A percentile compares a stretch with the other conserved stretches of the same genome.
phyloP scores from a whole-genome alignment of 257 asterid genomes.

The Pogostemon cablin region DNA sequence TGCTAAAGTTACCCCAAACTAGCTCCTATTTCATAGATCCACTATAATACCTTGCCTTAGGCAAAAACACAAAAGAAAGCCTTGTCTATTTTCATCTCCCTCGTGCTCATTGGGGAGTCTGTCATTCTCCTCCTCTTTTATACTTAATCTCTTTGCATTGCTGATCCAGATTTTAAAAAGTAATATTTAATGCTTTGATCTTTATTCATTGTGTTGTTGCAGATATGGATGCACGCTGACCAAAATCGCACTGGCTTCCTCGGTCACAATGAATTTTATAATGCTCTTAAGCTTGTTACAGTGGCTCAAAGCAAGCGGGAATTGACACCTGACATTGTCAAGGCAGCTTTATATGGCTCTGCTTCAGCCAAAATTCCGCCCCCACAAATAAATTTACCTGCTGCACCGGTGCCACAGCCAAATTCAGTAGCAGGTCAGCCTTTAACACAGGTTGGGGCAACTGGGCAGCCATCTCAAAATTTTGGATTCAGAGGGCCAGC shows the following conservation, averaged over 20 bases:
- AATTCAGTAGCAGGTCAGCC: conserved; percentile 53
- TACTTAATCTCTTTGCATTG: conserved; percentile 2
- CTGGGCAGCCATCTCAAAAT: conserved; percentile 48
- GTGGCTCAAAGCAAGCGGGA: conserved; percentile 98
- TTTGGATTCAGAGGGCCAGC: conserved; percentile 54
- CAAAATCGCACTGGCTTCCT: conserved; percentile 78
- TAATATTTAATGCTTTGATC: neutral
- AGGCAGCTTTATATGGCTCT: conserved; percentile 85
- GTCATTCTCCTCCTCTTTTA: neutral
- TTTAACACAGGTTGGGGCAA: conserved; percentile 47
- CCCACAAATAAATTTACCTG: conserved; percentile 70
- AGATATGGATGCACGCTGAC: conserved; percentile 92
- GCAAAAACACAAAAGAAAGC: conserved; percentile 11
- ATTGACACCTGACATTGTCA: conserved; percentile 87
- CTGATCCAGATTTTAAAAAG: conserved; percentile 20
- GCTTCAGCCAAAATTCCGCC: conserved; percentile 95
- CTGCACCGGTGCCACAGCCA: conserved; percentile 55
- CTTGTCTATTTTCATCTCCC: conserved; percentile 14
- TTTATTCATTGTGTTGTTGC: conserved; percentile 37
- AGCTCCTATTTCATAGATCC: neutral
- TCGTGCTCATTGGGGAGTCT: conserved; percentile 13
- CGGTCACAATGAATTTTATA: conserved; percentile 79
- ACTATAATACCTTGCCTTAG: neutral
- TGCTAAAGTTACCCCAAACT: neutral
- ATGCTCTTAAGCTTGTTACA: conserved; percentile 94